A percentile compares a stretch with the other conserved stretches of the same genome.
Evolutionary conservation across 2,329 filamentous ascomycete species (phyloP).

Genomic region (Sordariomycetes sp.): DNA sequence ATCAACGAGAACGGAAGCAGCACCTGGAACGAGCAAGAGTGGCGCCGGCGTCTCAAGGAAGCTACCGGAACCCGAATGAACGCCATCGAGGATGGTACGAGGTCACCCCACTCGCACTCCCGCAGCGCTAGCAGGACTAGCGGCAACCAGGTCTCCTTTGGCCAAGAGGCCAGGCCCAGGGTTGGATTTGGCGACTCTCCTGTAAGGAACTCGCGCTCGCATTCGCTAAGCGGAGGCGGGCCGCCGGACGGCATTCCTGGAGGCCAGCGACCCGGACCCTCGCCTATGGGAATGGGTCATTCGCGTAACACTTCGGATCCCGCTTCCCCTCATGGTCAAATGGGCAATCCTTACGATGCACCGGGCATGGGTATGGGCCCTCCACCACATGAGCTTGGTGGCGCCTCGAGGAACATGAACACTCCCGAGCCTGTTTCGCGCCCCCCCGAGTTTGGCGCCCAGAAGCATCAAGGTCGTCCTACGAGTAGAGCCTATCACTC

Average conservation of each 20-base stretch:
- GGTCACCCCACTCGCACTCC: slow-evolving; percentile 22
- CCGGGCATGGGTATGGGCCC: slow-evolving; percentile 12
- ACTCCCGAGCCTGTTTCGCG: slow-evolving; percentile 68
- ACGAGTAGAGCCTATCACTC: slow-evolving; percentile 61
- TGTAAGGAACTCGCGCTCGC: slow-evolving; percentile 27
- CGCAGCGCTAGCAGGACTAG: slow-evolving; percentile 50
- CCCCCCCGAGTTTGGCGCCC: slow-evolving; percentile 69
- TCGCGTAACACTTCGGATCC: slow-evolving; percentile 40
- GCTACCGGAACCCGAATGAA: slow-evolving; percentile 74
- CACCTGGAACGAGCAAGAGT: slow-evolving; percentile 77
- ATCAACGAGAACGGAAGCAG: slow-evolving; percentile 71
- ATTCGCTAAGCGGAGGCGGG: slow-evolving; percentile 29
- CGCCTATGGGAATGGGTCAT: slow-evolving; percentile 26
- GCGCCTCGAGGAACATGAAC: slow-evolving; percentile 44
- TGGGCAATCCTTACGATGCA: neutral
- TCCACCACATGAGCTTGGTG: slow-evolving; percentile 39
- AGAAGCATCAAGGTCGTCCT: slow-evolving; percentile 57
- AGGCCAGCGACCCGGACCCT: too few species aligned
- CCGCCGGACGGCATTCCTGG: neutral
- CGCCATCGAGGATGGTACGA: slow-evolving; percentile 41
- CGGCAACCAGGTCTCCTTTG: slow-evolving; percentile 7
- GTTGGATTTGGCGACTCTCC: slow-evolving; percentile 51
- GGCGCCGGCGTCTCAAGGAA: slow-evolving; percentile 84
- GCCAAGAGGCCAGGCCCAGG: slow-evolving; percentile 20
- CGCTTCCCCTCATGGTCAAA: slow-evolving; percentile 13